Evolutionary conservation across 805 yeast species (phyloP).

Genomic region (Peterozyma toletana): DNA sequence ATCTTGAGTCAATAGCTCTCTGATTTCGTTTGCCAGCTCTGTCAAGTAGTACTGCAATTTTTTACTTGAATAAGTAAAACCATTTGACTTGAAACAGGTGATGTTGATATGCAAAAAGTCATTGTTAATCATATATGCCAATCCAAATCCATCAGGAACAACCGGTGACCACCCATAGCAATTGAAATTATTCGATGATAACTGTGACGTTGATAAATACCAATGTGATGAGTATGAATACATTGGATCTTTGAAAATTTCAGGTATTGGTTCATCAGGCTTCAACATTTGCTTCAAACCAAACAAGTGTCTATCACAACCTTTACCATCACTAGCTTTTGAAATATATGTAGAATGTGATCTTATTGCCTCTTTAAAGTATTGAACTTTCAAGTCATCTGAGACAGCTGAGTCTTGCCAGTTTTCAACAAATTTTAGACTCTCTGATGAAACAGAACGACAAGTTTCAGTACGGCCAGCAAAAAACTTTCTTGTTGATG

Average conservation of each 20-base stretch:
- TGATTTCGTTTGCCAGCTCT: constrained; percentile 78
- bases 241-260: constrained; percentile 67
- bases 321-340: constrained; percentile 78
- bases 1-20: constrained; percentile 38
- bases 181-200: constrained; percentile 77
- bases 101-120: constrained; percentile 84
- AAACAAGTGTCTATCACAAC: constrained; percentile 89
- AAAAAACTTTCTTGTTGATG: constrained; percentile 84
- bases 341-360: constrained; percentile 70
- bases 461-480: constrained; percentile 95
- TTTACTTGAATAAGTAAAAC: constrained; percentile 46
- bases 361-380: constrained; percentile 65
- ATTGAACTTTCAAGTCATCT: constrained; percentile 48
- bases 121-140: constrained; percentile 86
- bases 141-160: constrained; percentile 86
- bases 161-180: constrained; percentile 98
- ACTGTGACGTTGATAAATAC: constrained; percentile 85
- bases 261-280: constrained; percentile 55
- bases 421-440: constrained; percentile 61
- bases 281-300: constrained; percentile 73
- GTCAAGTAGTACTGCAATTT: constrained; percentile 61
- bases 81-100: constrained; percentile 59
- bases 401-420: constrained; percentile 56
- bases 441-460: constrained; percentile 71
- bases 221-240: constrained; percentile 74